Percentiles rank a stretch among this genome's conserved stretches.
Evolutionary conservation across 2,329 filamentous ascomycete species (phyloP).

Genomic region (Pseudodiploospora longispora): DNA sequence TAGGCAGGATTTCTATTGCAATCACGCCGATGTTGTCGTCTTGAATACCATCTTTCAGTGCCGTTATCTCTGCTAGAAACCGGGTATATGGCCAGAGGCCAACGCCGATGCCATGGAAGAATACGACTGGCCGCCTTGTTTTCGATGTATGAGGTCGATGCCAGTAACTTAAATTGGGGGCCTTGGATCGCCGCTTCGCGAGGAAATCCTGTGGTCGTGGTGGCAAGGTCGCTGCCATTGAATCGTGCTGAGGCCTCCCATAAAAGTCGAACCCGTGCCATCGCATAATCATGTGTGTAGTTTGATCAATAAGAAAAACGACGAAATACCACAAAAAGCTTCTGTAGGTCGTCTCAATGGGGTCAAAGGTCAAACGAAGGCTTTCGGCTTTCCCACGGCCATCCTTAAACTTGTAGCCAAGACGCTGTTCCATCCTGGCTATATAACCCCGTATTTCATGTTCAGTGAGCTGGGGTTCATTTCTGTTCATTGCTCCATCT

Average conservation of each 20-base stretch:
- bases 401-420: slow-evolving; percentile 41
- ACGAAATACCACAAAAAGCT: slow-evolving; percentile 57
- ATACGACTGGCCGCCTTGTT: slow-evolving; percentile 49
- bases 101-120: slow-evolving; percentile 64
- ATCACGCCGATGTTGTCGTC: slow-evolving; percentile 53
- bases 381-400: slow-evolving; percentile 49
- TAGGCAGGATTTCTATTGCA: slow-evolving; percentile 56
- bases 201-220: slow-evolving; percentile 44
- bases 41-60: slow-evolving; percentile 14
- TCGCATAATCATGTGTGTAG: slow-evolving; percentile 35
- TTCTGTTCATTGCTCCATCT: neutral
- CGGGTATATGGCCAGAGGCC: slow-evolving; percentile 55
- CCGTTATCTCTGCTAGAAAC: slow-evolving; percentile 47
- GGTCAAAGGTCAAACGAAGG: slow-evolving; percentile 59
- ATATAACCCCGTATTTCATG: slow-evolving; percentile 40
- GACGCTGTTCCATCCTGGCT: slow-evolving; percentile 41
- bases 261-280: slow-evolving; percentile 46
- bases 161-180: slow-evolving; percentile 53
- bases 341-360: slow-evolving; percentile 51
- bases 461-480: slow-evolving; percentile 24
- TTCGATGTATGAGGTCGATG: slow-evolving; percentile 48
- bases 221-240: slow-evolving; percentile 42
- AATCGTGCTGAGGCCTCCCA: slow-evolving; percentile 22
- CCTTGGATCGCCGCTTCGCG: slow-evolving; percentile 37
- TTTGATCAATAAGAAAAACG: slow-evolving; percentile 46